A percentile compares a stretch with the other conserved stretches of the same genome.
phyloP scores from a whole-genome alignment of 2,329 filamentous ascomycete species.

The Neonectria punicea region DNA sequence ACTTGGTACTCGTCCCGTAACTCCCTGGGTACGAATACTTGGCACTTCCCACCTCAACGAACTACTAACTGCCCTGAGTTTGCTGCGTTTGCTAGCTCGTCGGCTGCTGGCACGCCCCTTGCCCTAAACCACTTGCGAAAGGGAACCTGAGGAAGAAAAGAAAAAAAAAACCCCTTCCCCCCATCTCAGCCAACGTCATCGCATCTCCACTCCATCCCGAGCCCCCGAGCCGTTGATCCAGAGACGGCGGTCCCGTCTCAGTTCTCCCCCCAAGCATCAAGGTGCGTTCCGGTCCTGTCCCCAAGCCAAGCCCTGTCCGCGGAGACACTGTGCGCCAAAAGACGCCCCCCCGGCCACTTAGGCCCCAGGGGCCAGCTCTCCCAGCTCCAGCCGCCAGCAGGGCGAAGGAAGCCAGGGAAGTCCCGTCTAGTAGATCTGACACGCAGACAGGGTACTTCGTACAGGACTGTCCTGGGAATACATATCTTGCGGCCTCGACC shows the following conservation, averaged over 20 bases:
- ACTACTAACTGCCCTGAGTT: background rate
- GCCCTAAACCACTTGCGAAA: constrained; percentile 9
- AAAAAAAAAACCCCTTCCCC: constrained; percentile 22
- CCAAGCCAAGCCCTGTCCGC: constrained; percentile 21
- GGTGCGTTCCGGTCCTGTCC: constrained; percentile 12
- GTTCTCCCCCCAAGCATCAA: constrained; percentile 5
- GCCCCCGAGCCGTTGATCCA: constrained; percentile 43
- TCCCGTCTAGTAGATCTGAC: constrained; percentile 45
- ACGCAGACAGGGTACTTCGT: constrained; percentile 38
- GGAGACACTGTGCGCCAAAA: constrained; percentile 31
- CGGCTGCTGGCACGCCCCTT: constrained; percentile 12
- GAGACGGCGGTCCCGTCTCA: constrained; percentile 26
- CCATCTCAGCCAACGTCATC: constrained; percentile 43
- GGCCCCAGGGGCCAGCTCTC: constrained; percentile 14
- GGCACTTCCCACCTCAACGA: background rate
- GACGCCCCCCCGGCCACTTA: constrained; percentile 16
- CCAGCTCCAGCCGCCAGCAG: constrained; percentile 13
- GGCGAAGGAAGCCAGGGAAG: constrained; percentile 36
- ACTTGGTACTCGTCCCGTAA: background rate
- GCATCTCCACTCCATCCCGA: constrained; percentile 44
- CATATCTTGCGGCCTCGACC: constrained; percentile 24
- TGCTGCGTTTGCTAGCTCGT: constrained; percentile 7
- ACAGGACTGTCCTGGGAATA: constrained; percentile 14
- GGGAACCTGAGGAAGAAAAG: background rate
- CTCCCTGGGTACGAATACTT: background rate